These are phyloP conservation scores for Conidiobolus incongruus DNA, from an alignment of 371 early-diverging fungal genomes.

Conservation along the genomic window DNA sequence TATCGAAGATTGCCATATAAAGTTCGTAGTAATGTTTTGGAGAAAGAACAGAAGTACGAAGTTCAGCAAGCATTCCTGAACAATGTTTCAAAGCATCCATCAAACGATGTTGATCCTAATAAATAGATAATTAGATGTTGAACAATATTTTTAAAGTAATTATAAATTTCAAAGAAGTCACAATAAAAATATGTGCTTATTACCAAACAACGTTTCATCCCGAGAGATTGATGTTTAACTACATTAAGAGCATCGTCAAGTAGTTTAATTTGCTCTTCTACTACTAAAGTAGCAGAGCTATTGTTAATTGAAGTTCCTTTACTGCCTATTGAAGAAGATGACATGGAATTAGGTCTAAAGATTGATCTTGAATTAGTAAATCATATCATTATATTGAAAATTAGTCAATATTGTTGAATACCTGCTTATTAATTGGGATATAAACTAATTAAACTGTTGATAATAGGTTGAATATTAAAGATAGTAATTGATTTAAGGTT, in stretches of 20 bases:
- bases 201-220: slow-evolving; percentile 74
- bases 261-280: slow-evolving; percentile 56
- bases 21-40: slow-evolving; percentile 95
- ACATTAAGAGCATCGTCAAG: slow-evolving; percentile 63
- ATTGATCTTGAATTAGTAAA: too few species aligned
- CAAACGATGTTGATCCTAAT: slow-evolving; percentile 59
- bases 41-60: slow-evolving; percentile 74
- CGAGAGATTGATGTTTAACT: slow-evolving; percentile 71
- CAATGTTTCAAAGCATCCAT: slow-evolving; percentile 93
- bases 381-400: too few species aligned
- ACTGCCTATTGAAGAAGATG: too few species aligned
- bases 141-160: neutral
- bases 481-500: too few species aligned
- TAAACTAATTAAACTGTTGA: too few species aligned
- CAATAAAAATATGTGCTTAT: slow-evolving; percentile 2
- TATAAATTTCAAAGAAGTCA: neutral
- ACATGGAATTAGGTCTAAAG: too few species aligned
- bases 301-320: too few species aligned
- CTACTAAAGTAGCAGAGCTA: slow-evolving; percentile 8
- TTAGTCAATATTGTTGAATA: too few species aligned
- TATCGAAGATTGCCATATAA: slow-evolving; percentile 94
- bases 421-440: too few species aligned
- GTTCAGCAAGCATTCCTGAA: slow-evolving; percentile 85
- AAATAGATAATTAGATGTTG: neutral
- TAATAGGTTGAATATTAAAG: too few species aligned